Evolutionary conservation across 2,329 filamentous ascomycete species (phyloP).

Genomic region (Cytospora mali): DNA sequence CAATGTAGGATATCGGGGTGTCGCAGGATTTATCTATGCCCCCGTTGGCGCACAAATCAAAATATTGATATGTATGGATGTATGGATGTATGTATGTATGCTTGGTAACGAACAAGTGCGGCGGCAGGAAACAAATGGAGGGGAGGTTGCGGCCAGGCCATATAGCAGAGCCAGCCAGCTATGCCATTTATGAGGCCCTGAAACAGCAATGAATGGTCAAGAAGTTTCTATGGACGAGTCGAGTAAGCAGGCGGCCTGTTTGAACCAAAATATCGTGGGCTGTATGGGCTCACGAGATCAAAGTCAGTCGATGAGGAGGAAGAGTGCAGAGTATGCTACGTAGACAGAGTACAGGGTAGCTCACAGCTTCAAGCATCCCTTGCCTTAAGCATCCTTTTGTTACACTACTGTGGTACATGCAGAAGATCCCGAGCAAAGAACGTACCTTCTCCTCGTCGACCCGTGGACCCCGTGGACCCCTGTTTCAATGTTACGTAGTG

Average conservation of each 20-base stretch:
- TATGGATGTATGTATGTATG: background rate
- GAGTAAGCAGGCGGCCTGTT: slow-evolving; percentile 18
- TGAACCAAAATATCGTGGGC: slow-evolving; percentile 7
- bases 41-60: slow-evolving; percentile 11
- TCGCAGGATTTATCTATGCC: background rate
- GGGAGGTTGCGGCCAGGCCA: slow-evolving; percentile 14
- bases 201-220: slow-evolving; percentile 20
- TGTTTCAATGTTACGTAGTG: background rate
- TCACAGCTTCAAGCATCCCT: background rate
- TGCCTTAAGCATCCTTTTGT: too few species aligned
- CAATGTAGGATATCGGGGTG: slow-evolving; percentile 7
- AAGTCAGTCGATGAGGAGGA: background rate
- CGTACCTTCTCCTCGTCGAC: too few species aligned
- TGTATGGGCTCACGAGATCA: background rate
- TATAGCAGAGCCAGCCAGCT: slow-evolving; percentile 17
- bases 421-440: too few species aligned
- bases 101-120: slow-evolving; percentile 4
- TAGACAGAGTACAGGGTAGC: background rate
- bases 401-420: too few species aligned
- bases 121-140: slow-evolving; percentile 5
- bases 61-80: slow-evolving; percentile 10
- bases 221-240: background rate
- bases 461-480: background rate
- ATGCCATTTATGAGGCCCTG: slow-evolving; percentile 14
- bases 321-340: background rate